Conservation (phyloP, 2,329 filamentous ascomycete species). For the Myotisia sp. region DNA sequence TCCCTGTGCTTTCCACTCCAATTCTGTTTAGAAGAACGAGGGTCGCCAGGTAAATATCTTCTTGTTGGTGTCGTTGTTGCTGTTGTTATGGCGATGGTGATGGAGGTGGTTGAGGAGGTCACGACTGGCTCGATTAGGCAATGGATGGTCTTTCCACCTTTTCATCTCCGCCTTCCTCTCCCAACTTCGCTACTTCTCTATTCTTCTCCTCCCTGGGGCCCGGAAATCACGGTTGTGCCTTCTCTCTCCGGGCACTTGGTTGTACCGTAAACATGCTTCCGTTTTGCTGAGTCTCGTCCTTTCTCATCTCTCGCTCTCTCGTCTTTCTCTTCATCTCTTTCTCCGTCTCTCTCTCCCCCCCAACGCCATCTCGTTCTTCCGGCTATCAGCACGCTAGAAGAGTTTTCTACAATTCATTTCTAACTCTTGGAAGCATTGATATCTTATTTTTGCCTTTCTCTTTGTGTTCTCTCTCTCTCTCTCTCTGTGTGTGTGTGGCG, state of each 20-base stretch:
- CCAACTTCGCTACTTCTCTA: neutral
- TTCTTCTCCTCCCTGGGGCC: neutral
- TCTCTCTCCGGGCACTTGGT: too few relatives aligned
- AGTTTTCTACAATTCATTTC: conserved; percentile 6
- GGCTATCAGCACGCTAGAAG: conserved; percentile 12
- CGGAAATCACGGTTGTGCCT: too few relatives aligned
- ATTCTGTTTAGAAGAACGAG: too few relatives aligned
- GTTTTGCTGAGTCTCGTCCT: too few relatives aligned
- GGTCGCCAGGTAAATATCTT: too few relatives aligned
- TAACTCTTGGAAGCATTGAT: conserved; percentile 5
- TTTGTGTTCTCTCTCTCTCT: neutral
- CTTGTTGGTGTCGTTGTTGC: neutral
- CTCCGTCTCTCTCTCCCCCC: conserved; percentile 11
- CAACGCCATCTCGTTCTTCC: conserved; percentile 2
- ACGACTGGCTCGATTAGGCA: too few relatives aligned
- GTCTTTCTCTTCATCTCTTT: conserved; percentile 12
- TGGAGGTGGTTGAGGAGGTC: too few relatives aligned
- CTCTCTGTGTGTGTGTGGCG: neutral
- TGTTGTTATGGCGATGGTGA: too few relatives aligned
- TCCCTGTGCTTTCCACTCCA: too few relatives aligned
- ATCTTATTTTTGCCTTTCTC: conserved; percentile 10
- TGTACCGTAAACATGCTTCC: too few relatives aligned
- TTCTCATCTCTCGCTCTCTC: conserved; percentile 15
- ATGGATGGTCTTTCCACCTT: conserved; percentile 3
- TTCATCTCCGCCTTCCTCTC: neutral